A percentile compares a stretch with the other conserved stretches of the same genome.
Evolutionary conservation across 2,329 filamentous ascomycete species (phyloP).

Genomic region (Fusarium pseudocircinatum): DNA sequence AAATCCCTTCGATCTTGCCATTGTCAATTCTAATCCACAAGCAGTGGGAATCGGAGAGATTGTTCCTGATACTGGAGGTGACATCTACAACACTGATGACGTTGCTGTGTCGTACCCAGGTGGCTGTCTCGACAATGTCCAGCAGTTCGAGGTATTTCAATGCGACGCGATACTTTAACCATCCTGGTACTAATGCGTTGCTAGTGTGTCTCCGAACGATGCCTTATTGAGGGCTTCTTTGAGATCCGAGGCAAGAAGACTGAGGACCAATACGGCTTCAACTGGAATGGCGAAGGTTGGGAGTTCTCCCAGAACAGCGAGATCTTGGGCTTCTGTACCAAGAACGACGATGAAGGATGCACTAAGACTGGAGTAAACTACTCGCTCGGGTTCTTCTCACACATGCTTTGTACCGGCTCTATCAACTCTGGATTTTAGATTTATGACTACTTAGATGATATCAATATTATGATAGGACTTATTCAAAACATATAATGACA

Average conservation of each 20-base stretch:
- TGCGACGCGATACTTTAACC: accelerated
- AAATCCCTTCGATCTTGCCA: too few species aligned
- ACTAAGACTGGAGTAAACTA: background rate
- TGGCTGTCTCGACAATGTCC: background rate
- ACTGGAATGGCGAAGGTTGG: background rate
- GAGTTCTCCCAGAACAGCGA: background rate
- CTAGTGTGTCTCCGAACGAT: background rate
- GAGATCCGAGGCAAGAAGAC: background rate
- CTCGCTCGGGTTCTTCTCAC: background rate
- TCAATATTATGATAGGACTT: too few species aligned
- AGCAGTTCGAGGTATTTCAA: background rate
- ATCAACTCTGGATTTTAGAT: background rate
- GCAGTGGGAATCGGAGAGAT: background rate
- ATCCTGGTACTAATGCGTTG: accelerated
- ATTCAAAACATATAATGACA: too few species aligned
- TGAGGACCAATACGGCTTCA: background rate
- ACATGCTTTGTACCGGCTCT: background rate
- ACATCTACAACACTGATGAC: background rate
- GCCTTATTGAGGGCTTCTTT: background rate
- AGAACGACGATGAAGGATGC: background rate
- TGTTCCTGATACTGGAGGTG: background rate
- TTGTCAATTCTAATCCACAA: too few species aligned
- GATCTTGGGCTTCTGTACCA: background rate
- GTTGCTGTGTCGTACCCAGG: background rate
- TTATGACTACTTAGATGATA: too few species aligned